Evolutionary conservation across 2,329 filamentous ascomycete genomes (phyloP), one percentile per base, ranked within the genome.

Genomic region (Drechslerella dactyloides): DNA sequence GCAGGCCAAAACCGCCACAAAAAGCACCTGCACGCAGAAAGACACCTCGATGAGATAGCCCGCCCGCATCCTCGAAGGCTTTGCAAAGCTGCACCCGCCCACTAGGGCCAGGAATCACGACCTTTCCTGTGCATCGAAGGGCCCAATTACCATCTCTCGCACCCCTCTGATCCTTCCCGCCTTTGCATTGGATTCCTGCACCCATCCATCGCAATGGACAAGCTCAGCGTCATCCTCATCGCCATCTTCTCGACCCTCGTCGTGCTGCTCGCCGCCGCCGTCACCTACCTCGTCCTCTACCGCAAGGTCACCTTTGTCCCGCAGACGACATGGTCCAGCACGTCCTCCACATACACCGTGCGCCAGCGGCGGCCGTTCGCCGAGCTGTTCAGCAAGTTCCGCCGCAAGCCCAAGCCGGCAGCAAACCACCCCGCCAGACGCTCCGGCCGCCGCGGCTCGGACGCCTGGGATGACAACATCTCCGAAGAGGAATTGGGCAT

Each of bases 401-500:
- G n/a, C 10, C 37, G 68, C n/a, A 51, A 56, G 30, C 60, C 68
- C 1, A 53, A 56, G 7, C 68, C 55, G 3, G 4, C 27, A 33
- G 8, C 27, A 33, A 33, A 33, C 27, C 27, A 33, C 27, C 27
- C 27, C 27, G 27, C 27, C 27, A 33, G 27, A 33, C 27, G 27
- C 27, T 33, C 27, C 27, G 27, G 27, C 23, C 68, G 68, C 24
- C 60, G 68, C 13, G 60, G 60, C 2, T 72, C 68, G 17, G 68
- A 72, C 23, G 56, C 44, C 5, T 72, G 68, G 68, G 68, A 72
- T 19, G 10, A 50, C 17, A 72, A 57, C 24, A 72, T 72, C 17
- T 65, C 68, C n/a, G 68, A 72, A 50, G 68, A 72, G 53, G 68
- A 72, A 37, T 30, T 72, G 30, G 68, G 68, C 7, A 72, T 72